Percentiles rank a stretch among this genome's conserved stretches.
phyloP scores from a whole-genome alignment of 2,329 filamentous ascomycete species.

The Coccinonectria pachysandricola region DNA sequence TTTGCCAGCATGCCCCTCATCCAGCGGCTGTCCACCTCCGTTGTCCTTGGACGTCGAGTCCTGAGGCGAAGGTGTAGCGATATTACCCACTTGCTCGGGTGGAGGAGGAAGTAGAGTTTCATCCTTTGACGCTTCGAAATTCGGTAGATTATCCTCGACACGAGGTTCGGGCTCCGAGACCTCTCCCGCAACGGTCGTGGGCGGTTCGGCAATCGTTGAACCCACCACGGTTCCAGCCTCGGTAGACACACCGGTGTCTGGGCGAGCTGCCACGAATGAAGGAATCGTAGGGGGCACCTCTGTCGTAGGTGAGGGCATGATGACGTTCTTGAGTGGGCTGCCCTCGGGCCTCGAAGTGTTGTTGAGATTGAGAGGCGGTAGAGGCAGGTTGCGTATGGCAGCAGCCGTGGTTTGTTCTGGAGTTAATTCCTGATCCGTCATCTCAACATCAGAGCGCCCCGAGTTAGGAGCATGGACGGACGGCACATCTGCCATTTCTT shows the following conservation, averaged over 20 bases:
- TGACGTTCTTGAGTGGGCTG: conserved; percentile 43
- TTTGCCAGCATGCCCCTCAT: conserved; percentile 14
- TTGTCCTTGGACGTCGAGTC: conserved; percentile 15
- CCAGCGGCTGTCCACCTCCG: conserved; percentile 16
- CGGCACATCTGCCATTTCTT: conserved; percentile 28
- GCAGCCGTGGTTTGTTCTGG: conserved; percentile 7
- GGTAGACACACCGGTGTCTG: background rate
- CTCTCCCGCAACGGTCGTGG: conserved; percentile 22
- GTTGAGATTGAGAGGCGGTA: conserved; percentile 19
- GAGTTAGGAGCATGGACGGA: conserved; percentile 13
- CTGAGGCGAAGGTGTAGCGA: conserved; percentile 24
- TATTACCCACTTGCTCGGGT: conserved; percentile 31
- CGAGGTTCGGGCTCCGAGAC: conserved; percentile 17
- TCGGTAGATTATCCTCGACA: conserved; percentile 18
- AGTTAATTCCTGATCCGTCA: conserved; percentile 15
- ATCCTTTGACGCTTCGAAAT: conserved; percentile 8
- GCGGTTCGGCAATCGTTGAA: conserved; percentile 21
- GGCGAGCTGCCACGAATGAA: too few relatives aligned
- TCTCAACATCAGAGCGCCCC: conserved; percentile 14
- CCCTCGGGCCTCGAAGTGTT: conserved; percentile 32
- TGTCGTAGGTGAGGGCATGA: conserved; percentile 36
- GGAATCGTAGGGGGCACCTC: conserved; percentile 6
- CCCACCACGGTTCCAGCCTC: conserved; percentile 7
- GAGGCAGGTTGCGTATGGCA: conserved; percentile 20
- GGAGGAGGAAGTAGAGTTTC: conserved; percentile 25